Evolutionary conservation across 1,284 basidiomycete species (phyloP), one percentile per base, ranked within the genome.

Genomic region (Fomitopsis palustris): DNA sequence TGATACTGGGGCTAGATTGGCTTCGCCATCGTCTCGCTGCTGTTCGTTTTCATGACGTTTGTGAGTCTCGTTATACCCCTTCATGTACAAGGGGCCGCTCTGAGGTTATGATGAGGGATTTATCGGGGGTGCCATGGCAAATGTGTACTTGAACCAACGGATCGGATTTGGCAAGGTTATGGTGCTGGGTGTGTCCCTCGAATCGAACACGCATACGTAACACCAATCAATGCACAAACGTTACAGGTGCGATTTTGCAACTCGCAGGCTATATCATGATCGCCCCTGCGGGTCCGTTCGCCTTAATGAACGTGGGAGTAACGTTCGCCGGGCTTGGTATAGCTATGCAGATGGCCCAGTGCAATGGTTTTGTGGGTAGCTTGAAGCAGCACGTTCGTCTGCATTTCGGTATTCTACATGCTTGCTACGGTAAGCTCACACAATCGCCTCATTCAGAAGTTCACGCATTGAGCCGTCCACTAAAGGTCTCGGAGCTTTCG

Each of bases 401-500:
- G 19, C 74, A 76, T 59, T 75, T 81, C 72, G 74, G 76, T 58
- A 62, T 77, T 35, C 60, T 77, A 54, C 78, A 80, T 64, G 78
- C 55, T 12, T 62, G 51, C 2, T 68, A 69, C 45, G 63, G 63
- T 64, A 12, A 17, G 19, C 39, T 12, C n/a, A 27, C 41, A 43
- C 45, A 16, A 7, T 14, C 51, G 33, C 31, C 1, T 10, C 2
- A 21, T 31, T 12, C 3, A 25, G 16, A 5, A n/a, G 5, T 12
- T 41, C 6, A 45, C 17, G 16, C 16, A 17, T 16, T 4, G 12
- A 12, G 19, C 1, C 31, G 51, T 29, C 4, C 23, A 14, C 27
- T 25, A 12, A 2, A 85, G 84, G 88, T 47, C 66, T 84, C 1
- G 89, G 89, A 1, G 90, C 90, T 0, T 82, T 91, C 39, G 74